Base-by-base conservation (phyloP, 1,284 basidiomycete species). In the Abortiporus biennis region DNA sequence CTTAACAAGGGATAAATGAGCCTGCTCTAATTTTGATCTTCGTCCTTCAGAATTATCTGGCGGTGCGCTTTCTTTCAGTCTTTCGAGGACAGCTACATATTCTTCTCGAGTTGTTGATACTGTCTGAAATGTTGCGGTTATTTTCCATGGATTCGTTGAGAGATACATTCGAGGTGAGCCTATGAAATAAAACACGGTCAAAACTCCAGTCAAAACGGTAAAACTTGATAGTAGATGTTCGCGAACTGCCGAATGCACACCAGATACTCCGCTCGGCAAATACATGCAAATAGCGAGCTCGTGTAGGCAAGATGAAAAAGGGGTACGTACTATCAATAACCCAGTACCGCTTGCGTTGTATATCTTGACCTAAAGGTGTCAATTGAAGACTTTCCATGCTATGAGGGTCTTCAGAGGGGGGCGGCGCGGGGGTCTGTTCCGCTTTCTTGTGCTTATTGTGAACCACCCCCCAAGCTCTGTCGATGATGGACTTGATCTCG, bases 101-200 rank as follows among this genome's bases (percentile, higher is more conserved):
- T 89, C 84, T 40, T 80, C 80, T 32, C 73, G 72, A 15, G 81
- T 81, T 3, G 81, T 80, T 4, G 82, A 75, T 39, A 82, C 62
- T 13, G 78, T 71, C 51, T 80, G 71, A 56, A 89, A 85, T 20
- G 78, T 78, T 21, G 84, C 77, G 13, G 81, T 77, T 27, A 80
- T 79, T 66, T 88, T 90, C 87, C 86, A 90, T 23, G 86, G 86
- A 58, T 90, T 90, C 8, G 83, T 85, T 22, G 87, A 89, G 25
- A 74, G 64, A 55, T 86, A 90, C 44, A 89, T 65, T 47, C 86
- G 76, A 31, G 86, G 82, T 39, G 87, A 89, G 67, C 85, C 86
- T 90, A 57, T 55, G 36, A 45, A 49, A 22, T 41, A 45, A 48
- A 46, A 48, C 42, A 52, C 42, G 52, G 50, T 55, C n/a, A 48